Base-by-base conservation (phyloP, 2,329 filamentous ascomycete species). In the Lachnellula suecica region DNA sequence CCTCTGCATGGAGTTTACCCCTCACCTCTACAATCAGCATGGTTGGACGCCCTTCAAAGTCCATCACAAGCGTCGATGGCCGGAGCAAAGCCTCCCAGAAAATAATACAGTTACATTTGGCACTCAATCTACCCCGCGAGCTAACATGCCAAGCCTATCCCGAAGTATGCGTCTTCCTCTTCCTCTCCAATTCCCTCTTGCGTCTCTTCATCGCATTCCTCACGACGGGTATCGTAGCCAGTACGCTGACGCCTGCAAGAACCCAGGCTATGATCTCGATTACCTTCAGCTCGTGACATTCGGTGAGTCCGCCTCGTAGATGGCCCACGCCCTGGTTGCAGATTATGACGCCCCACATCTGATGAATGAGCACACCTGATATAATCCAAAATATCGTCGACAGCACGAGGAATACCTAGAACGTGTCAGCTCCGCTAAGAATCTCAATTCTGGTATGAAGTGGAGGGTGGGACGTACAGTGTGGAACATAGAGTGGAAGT, bases 401-500 rank as follows among this genome's bases (percentile, higher is more conserved):
- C 17, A 60, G 47, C 7, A 57, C 49, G 3, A 60, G 49, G 37
- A 56, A 60, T 13, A 49, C 27, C 56, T 56, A n/a, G n/a, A n/a
- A n/a, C n/a, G n/a, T 19, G 10, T 31, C 29, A 31, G 4, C 29
- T 11, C 10, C n/a, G 10, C 29, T 31, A 6, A 29, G 17, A 22
- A 4, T 19, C 11, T 19, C 22, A 31, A 29, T 5, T 20, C 47
- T 24, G 22, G 15, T 31, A 22, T 11, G n/a, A n/a, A 7, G 11
- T 11, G 10, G 8, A 29, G 9, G 8, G 17, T 34, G 11, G 37
- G 15, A 53, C 41, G 11, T 35, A 54, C 52, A 9, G 56, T 58
- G 24, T 58, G 53, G 45, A 58, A 54, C 52, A 60, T 60, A 53
- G n/a, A n/a, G 25, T 56, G 58, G 24, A 58, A 60, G 31, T 47